Base-by-base conservation (phyloP, 495 filamentous ascomycete genomes). In the Podospora pseudocomata region DNA sequence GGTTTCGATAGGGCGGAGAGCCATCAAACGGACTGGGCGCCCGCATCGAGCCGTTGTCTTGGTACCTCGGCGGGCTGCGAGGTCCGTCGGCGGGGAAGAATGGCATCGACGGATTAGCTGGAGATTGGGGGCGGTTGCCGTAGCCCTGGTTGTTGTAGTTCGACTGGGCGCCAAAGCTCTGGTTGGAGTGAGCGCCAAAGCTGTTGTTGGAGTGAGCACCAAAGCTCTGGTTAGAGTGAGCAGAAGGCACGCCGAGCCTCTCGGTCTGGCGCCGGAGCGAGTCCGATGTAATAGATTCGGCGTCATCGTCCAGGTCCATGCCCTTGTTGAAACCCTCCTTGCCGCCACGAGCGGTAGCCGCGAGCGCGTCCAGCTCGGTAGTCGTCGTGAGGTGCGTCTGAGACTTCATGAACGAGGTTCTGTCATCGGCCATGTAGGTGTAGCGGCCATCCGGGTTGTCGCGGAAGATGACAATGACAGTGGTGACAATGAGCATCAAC, bases 401-500 rank as follows among this genome's bases (percentile, higher is more conserved):
- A 3, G 94, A 97, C 83, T 99, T 99, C 89, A 97, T 97, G 83
- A 98, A 97, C 11, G 93, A 97, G 65, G 91, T 92, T 65, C 95
- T 88, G 80, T 98, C 95, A 76, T 98, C 95, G 56, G 90, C 89
- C 93, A 99, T 97, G 66, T 92, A 93, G 79, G 97, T 92, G 80
- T 98, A 99, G 55, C 95, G 91, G 39, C 88, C 90, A 75, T 99
- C 95, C 28, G 95, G 95, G 80, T 99, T 95, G 85, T 97, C 96
- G 61, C 93, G 93, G 74, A 93, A 85, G 73, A 98, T 85, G 58
- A 94, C 92, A 72, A 93, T 89, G 68, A 88, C 79, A 5, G 94
- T 94, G 55, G 93, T 91, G 74, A 95, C 82, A 65, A 98, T 85
- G 60, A 99, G 92, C 76, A 99, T 87, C 75, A 97, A 78, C 39